These are phyloP conservation scores for Aspergillus saccharolyticus DNA, from an alignment of 495 filamentous ascomycete species.

Conservation along the genomic window DNA sequence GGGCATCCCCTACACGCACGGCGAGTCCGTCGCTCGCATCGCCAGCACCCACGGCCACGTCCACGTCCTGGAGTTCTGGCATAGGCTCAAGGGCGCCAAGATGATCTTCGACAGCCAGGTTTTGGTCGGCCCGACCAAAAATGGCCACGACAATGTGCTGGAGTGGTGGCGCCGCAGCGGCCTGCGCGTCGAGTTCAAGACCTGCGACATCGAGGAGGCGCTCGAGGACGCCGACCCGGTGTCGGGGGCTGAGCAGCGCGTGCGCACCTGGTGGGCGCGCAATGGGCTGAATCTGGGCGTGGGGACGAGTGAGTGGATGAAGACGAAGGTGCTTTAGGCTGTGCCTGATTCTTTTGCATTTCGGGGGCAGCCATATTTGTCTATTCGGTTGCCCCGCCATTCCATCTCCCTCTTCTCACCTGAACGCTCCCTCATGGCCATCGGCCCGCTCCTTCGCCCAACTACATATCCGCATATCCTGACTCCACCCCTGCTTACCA, in stretches of 20 bases:
- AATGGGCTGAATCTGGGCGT: constrained; percentile 85
- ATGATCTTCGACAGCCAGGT: constrained; percentile 88
- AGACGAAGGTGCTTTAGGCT: constrained; percentile 60
- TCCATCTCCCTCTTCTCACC: background rate
- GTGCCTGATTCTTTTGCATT: too few species aligned
- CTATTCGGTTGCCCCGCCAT: too few species aligned
- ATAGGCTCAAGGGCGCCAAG: constrained; percentile 70
- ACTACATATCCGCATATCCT: too few species aligned
- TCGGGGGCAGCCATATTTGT: too few species aligned
- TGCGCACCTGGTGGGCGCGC: constrained; percentile 81
- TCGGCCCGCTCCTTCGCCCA: too few species aligned
- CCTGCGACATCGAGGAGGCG: constrained; percentile 91
- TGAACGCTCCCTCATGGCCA: too few species aligned
- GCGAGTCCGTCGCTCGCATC: constrained; percentile 73
- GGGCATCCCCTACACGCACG: constrained; percentile 66
- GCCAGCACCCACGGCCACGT: constrained; percentile 85
- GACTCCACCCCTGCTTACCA: too few species aligned
- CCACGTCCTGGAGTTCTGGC: constrained; percentile 77
- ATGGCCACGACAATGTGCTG: constrained; percentile 74
- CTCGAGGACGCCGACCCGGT: constrained; percentile 77
- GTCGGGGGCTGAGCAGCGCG: constrained; percentile 55
- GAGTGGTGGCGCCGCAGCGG: constrained; percentile 87
- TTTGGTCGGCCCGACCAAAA: constrained; percentile 79
- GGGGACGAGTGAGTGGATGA: constrained; percentile 92
- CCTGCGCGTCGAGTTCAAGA: constrained; percentile 82